These are phyloP conservation scores for Fusarium sp. DNA, from an alignment of 2,329 filamentous ascomycete species.

Conservation along the genomic window DNA sequence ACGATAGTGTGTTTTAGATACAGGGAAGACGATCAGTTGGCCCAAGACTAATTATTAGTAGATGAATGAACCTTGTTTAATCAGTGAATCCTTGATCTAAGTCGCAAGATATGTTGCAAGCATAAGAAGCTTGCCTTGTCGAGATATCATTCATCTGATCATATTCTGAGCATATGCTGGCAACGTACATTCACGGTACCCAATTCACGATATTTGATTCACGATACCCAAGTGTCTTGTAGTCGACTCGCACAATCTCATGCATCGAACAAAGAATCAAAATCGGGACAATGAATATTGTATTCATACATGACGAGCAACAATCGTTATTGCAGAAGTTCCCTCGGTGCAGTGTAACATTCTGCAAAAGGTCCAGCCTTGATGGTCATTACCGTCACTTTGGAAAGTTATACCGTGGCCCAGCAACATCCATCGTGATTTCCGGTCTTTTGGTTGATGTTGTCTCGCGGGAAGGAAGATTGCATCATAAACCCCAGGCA, in stretches of 20 bases:
- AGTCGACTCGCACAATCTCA: neutral
- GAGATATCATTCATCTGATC: neutral
- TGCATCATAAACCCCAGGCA: conserved; percentile 15
- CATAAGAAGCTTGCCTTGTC: neutral
- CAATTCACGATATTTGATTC: neutral
- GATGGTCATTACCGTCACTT: neutral
- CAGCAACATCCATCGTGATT: neutral
- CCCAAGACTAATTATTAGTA: neutral
- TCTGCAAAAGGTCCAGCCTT: neutral
- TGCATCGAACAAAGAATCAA: neutral
- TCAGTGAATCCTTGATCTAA: neutral
- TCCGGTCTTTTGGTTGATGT: neutral
- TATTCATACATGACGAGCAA: neutral
- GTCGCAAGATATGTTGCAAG: neutral
- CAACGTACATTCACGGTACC: neutral
- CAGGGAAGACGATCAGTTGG: neutral
- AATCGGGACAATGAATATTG: neutral
- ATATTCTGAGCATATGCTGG: neutral
- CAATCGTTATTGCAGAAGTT: neutral
- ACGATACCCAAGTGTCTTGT: neutral
- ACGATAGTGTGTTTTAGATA: neutral
- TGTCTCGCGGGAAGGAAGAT: conserved; percentile 1
- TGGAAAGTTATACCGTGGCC: neutral
- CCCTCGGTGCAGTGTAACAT: neutral
- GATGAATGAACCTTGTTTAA: neutral